Percentiles rank a stretch among this genome's conserved stretches.
phyloP scores from a whole-genome alignment of 768 basidiomycete genomes.

The Gelatoporia subvermispora region DNA sequence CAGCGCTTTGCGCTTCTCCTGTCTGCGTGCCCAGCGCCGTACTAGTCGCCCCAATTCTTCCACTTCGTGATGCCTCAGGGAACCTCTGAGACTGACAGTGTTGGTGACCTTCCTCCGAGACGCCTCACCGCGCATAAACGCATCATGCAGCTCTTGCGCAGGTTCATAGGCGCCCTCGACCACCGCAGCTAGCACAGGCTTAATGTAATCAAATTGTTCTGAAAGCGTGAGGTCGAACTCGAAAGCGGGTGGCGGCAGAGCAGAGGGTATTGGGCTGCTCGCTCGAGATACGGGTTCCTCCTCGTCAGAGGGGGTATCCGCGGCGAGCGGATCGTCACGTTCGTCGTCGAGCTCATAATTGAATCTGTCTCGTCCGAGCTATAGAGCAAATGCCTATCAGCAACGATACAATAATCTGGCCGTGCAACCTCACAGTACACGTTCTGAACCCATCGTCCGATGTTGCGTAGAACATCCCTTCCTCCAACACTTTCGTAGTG shows the following conservation, averaged over 20 bases:
- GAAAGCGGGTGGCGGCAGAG: slow-evolving; percentile 41
- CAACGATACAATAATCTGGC: not conserved
- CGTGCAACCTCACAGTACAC: slow-evolving; percentile 43
- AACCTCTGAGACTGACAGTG: slow-evolving; percentile 30
- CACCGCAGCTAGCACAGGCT: slow-evolving; percentile 57
- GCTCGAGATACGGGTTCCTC: slow-evolving; percentile 28
- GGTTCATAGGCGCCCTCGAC: slow-evolving; percentile 54
- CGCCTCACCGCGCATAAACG: slow-evolving; percentile 56
- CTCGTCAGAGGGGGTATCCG: slow-evolving; percentile 5
- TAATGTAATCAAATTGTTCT: slow-evolving; percentile 62
- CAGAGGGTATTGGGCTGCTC: slow-evolving; percentile 37
- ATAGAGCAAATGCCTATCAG: not conserved
- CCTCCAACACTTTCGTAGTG: slow-evolving; percentile 32
- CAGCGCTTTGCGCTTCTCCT: slow-evolving; percentile 13
- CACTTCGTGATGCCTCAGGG: slow-evolving; percentile 33
- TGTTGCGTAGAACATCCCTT: slow-evolving; percentile 53
- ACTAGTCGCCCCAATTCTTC: slow-evolving; percentile 31
- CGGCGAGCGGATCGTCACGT: slow-evolving; percentile 13
- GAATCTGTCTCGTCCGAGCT: slow-evolving; percentile 58
- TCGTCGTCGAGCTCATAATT: slow-evolving; percentile 31
- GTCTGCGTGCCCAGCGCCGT: slow-evolving; percentile 26
- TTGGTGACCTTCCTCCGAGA: slow-evolving; percentile 36
- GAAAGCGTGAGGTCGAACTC: slow-evolving; percentile 39
- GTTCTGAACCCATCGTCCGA: slow-evolving; percentile 57
- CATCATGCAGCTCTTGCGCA: slow-evolving; percentile 40